Conservation (phyloP, 208 protist genomes). For the Strigomonas culicis region DNA sequence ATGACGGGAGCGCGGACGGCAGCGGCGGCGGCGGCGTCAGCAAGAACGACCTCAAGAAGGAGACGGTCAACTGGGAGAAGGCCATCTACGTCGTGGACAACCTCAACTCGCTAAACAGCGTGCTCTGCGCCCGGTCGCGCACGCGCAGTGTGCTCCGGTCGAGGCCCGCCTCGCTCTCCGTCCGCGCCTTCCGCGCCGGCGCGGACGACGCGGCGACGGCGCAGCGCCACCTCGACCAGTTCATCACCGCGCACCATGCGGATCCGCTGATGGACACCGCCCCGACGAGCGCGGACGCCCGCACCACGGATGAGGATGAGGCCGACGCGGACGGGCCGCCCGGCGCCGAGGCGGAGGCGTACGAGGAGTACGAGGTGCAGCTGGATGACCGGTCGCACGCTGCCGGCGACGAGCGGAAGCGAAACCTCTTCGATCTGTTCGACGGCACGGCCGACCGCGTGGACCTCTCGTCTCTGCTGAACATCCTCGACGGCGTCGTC, state of each 20-base stretch:
- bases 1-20: too few species aligned
- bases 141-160: conserved; percentile 28
- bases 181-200: conserved; percentile 3
- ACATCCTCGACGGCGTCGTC: conserved; percentile 89
- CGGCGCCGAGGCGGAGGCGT: background rate
- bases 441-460: conserved; percentile 52
- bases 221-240: too few species aligned
- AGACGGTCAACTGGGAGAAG: conserved; percentile 40
- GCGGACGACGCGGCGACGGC: too few species aligned
- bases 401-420: conserved; percentile 12
- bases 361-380: conserved; percentile 6
- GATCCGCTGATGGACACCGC: too few species aligned
- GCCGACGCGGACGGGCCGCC: background rate
- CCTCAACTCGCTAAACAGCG: conserved; percentile 58
- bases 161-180: conserved; percentile 21
- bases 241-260: too few species aligned
- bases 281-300: too few species aligned
- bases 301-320: conserved; percentile 3
- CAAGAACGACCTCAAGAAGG: too few species aligned
- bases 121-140: conserved; percentile 63
- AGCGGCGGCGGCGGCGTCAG: too few species aligned
- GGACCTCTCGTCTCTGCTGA: conserved; percentile 85
- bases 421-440: conserved; percentile 35
- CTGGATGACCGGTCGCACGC: background rate
- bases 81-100: conserved; percentile 87